These are phyloP conservation scores for Lentinula boryana DNA, from an alignment of 768 basidiomycete genomes.

Conservation along the genomic window DNA sequence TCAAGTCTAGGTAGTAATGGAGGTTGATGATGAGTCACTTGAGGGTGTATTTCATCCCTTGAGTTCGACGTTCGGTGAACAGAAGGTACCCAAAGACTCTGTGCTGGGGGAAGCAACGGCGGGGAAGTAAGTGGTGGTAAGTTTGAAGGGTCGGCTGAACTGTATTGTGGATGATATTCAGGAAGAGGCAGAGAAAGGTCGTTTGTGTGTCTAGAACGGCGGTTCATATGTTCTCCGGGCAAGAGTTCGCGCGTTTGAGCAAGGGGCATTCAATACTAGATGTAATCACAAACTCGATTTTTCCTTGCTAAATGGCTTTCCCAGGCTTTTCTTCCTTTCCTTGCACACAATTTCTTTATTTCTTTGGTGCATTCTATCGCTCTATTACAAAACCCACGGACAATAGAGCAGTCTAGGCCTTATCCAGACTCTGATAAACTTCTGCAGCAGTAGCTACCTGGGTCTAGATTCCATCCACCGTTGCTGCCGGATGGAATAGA, in stretches of 20 bases:
- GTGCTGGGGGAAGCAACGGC: slow-evolving; percentile 19
- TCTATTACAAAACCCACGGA: background rate
- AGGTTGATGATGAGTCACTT: slow-evolving; percentile 11
- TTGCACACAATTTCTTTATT: background rate
- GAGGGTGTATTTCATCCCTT: slow-evolving; percentile 33
- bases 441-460: too few species aligned
- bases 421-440: background rate
- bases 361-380: background rate
- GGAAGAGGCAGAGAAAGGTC: slow-evolving; percentile 3
- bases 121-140: slow-evolving; percentile 19
- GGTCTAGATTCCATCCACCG: too few species aligned
- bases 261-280: background rate
- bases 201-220: slow-evolving; percentile 6
- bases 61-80: slow-evolving; percentile 33
- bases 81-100: slow-evolving; percentile 15
- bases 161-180: slow-evolving; percentile 2
- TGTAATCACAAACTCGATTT: background rate
- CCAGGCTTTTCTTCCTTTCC: background rate
- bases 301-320: background rate
- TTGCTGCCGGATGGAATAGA: too few species aligned
- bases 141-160: background rate
- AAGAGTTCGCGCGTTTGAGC: background rate
- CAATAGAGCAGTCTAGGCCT: background rate
- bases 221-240: slow-evolving; percentile 4
- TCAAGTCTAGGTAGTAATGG: slow-evolving; percentile 6